Percentiles rank a stretch among this genome's conserved stretches.
These are phyloP conservation scores for Hymenoscyphus occultus DNA, from an alignment of 2,329 filamentous ascomycete species.

Conservation along the genomic window DNA sequence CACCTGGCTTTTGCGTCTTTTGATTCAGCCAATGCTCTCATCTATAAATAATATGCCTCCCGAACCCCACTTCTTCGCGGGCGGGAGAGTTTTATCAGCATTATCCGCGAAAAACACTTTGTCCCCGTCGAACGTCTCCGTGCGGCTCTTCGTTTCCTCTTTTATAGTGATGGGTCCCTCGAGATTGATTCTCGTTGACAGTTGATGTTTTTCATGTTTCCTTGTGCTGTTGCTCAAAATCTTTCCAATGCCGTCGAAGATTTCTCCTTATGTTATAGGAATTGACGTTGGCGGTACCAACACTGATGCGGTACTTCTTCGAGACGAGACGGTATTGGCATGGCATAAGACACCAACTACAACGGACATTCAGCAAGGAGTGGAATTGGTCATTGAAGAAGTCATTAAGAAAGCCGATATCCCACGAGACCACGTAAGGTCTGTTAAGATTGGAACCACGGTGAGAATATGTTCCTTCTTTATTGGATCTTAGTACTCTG, in stretches of 20 bases:
- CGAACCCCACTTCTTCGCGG: not conserved
- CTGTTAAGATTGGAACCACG: constrained; percentile 41
- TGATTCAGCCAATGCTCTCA: not conserved
- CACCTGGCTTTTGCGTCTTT: not conserved
- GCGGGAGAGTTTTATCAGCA: not conserved
- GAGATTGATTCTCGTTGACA: not conserved
- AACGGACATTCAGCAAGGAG: constrained; percentile 28
- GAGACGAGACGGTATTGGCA: constrained; percentile 23
- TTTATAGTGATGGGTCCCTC: constrained; percentile 1
- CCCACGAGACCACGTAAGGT: constrained; percentile 16
- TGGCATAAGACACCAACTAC: constrained; percentile 31
- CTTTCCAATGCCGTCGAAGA: constrained; percentile 25
- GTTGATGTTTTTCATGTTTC: constrained; percentile 13
- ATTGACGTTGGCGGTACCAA: constrained; percentile 53
- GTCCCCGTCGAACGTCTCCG: not conserved
- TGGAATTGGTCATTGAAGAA: constrained; percentile 22
- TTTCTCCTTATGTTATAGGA: constrained; percentile 31
- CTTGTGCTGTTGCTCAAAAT: not conserved
- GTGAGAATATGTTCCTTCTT: constrained; percentile 46
- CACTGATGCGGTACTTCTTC: constrained; percentile 22
- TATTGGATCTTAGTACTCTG: not conserved
- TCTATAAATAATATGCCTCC: not conserved
- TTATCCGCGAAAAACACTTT: not conserved
- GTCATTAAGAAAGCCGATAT: constrained; percentile 26
- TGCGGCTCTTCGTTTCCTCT: not conserved